Evolutionary conservation across 2,329 filamentous ascomycete species (phyloP).

Genomic region (Epicoccum nigrum): DNA sequence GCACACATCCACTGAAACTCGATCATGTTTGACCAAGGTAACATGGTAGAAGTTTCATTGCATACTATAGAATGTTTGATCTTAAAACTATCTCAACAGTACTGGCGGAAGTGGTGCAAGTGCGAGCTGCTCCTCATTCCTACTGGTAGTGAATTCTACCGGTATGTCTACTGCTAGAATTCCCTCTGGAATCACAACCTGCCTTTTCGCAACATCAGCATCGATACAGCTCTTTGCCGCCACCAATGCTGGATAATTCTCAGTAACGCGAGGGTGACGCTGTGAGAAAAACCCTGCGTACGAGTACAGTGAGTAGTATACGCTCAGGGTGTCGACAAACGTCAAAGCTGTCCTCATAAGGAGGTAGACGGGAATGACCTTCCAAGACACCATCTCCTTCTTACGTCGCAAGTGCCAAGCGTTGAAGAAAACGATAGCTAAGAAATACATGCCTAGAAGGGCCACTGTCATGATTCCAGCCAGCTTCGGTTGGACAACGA

Average conservation of each 20-base stretch:
- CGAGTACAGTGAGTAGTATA: background rate
- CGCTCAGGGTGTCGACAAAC: background rate
- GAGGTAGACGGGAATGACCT: background rate
- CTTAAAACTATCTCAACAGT: background rate
- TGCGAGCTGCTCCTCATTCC: background rate
- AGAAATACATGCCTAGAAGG: slow-evolving; percentile 30
- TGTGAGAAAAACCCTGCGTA: background rate
- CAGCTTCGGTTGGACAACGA: slow-evolving; percentile 51
- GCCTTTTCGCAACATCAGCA: background rate
- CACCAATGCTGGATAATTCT: background rate
- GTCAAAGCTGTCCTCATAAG: background rate
- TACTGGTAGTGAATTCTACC: background rate
- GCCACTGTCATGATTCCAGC: slow-evolving; percentile 46
- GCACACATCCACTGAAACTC: too few species aligned
- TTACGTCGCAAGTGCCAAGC: background rate
- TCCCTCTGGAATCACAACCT: background rate
- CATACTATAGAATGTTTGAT: too few species aligned
- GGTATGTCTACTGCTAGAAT: too few species aligned
- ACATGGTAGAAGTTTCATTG: too few species aligned
- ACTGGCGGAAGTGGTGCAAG: background rate
- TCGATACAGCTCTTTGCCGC: background rate
- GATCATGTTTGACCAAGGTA: too few species aligned
- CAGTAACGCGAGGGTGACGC: background rate
- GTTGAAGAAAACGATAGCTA: background rate
- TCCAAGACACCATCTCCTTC: background rate